These are phyloP conservation scores for Dictyostelium capitatum DNA, from an alignment of 78 protist genomes.

Conservation along the genomic window DNA sequence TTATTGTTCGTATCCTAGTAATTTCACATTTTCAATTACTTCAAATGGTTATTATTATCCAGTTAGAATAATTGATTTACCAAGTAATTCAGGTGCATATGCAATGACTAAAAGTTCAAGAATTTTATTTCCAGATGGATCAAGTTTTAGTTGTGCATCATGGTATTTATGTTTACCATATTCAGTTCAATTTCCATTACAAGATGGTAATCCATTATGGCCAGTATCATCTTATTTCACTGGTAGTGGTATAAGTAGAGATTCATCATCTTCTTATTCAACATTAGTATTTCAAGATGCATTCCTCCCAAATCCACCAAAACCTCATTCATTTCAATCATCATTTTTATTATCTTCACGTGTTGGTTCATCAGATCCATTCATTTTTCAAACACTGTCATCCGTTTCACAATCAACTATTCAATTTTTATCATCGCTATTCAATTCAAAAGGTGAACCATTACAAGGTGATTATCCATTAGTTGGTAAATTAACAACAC, in stretches of 20 bases:
- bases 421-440: not conserved
- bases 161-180: constrained; percentile 26
- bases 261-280: not conserved
- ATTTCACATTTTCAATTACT: constrained; percentile 33
- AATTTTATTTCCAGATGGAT: constrained; percentile 21
- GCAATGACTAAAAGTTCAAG: not conserved
- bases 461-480: not conserved
- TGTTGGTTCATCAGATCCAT: not conserved
- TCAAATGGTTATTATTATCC: not conserved
- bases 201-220: constrained; percentile 36
- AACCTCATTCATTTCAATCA: constrained; percentile 1
- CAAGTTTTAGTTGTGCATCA: not conserved
- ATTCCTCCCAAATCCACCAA: not conserved
- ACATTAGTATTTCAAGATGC: not conserved
- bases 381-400: not conserved
- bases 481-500: not conserved
- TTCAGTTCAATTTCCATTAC: not conserved
- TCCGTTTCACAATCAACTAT: not conserved
- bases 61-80: not conserved
- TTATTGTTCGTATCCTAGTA: not conserved
- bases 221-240: constrained; percentile 22
- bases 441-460: constrained; percentile 47
- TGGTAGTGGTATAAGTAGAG: too few relatives aligned
- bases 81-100: constrained; percentile 10
- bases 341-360: constrained; percentile 10